Evolutionary conservation across 257 asterid species (phyloP).

Genomic region (Dorcoceras hygrometricum): DNA sequence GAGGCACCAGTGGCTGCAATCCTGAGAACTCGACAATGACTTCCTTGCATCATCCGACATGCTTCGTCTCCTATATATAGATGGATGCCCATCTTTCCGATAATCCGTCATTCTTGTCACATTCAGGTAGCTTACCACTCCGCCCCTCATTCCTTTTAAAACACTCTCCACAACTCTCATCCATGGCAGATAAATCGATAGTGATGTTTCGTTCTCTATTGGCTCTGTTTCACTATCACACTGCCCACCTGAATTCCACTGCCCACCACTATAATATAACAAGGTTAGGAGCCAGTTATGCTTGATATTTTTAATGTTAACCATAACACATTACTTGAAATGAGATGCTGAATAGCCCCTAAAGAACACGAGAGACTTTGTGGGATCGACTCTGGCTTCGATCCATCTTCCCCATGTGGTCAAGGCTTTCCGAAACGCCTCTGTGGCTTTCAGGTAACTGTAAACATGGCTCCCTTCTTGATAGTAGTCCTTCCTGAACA

Average conservation of each 20-base stretch:
- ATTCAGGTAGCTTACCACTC: conserved; percentile 46
- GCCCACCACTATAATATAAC: conserved; percentile 53
- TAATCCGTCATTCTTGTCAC: conserved; percentile 59
- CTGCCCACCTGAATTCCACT: conserved; percentile 75
- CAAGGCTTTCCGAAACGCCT: conserved; percentile 62
- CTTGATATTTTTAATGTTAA: not conserved
- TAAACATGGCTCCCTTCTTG: conserved; percentile 78
- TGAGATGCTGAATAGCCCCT: conserved; percentile 70
- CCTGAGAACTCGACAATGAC: conserved; percentile 43
- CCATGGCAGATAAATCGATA: conserved; percentile 47
- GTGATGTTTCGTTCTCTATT: conserved; percentile 52
- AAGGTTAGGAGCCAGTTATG: not conserved
- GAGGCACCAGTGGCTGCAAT: conserved; percentile 85
- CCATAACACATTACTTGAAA: conserved; percentile 44
- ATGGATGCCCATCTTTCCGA: conserved; percentile 73
- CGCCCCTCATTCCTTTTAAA: conserved; percentile 51
- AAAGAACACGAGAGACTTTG: conserved; percentile 53
- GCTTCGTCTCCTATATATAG: conserved; percentile 45
- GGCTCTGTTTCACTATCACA: conserved; percentile 69
- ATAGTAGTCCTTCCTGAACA: conserved; percentile 60
- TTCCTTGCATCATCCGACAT: conserved; percentile 33
- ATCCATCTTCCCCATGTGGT: conserved; percentile 82
- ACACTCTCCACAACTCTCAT: conserved; percentile 56
- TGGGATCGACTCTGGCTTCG: conserved; percentile 48
- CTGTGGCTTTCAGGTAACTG: conserved; percentile 42